Percentiles rank a stretch among this genome's conserved stretches.
phyloP scores from a whole-genome alignment of 768 basidiomycete species.

The Trametes punicea region DNA sequence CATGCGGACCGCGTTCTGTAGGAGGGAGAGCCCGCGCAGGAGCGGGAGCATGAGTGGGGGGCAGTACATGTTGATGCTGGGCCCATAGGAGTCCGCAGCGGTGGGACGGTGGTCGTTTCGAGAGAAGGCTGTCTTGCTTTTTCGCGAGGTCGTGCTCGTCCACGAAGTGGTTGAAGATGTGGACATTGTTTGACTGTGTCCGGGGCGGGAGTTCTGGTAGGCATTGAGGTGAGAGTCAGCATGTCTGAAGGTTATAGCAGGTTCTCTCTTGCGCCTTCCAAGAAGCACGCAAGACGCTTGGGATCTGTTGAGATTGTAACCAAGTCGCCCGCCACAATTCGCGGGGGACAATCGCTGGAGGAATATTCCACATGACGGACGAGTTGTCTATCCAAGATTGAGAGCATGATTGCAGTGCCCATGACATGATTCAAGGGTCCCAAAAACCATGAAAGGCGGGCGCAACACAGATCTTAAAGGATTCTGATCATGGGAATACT shows the following conservation, averaged over 20 bases:
- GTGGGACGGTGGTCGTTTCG: constrained; percentile 43
- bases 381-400: not conserved
- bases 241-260: not conserved
- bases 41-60: constrained; percentile 81
- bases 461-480: not conserved
- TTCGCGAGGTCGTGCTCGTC: constrained; percentile 39
- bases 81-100: constrained; percentile 41
- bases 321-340: not conserved
- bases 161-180: constrained; percentile 52
- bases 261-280: not conserved
- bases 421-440: not conserved
- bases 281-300: not conserved
- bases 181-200: constrained; percentile 52
- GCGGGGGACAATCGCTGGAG: not conserved
- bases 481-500: no score
- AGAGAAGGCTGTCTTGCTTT: constrained; percentile 29
- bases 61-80: constrained; percentile 55
- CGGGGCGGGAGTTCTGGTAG: constrained; percentile 31
- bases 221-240: not conserved
- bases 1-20: constrained; percentile 81
- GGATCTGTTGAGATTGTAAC: not conserved
- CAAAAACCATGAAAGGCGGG: not conserved
- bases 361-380: not conserved
- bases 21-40: constrained; percentile 77
- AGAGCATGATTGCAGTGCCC: not conserved